Base-by-base conservation (phyloP, 192 early-diverging fungal genomes). In the Gigaspora rosea region DNA sequence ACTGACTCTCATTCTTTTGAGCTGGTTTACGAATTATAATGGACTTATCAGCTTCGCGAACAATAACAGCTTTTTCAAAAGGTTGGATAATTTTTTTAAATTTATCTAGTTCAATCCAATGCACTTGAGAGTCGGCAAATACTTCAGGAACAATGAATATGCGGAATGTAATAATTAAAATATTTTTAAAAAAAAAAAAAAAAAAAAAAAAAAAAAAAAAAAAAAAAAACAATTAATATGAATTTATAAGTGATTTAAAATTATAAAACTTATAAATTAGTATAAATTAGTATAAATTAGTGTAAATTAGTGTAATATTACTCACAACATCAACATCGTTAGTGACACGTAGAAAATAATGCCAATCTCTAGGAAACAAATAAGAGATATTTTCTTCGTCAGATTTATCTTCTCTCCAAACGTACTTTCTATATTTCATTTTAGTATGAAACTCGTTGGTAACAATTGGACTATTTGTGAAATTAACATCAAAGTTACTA, bases 21-120 rank as follows among this genome's bases (percentile, higher is more conserved):
- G 64, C 64, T 10, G 64, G 64, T 32, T 66, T 66, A n/a, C 64
- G 64, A n/a, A 66, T 66, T 9, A 46, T 35, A 15, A 66, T 18
- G 1, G 64, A 32, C 18, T 66, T 7, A 66, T 66, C 64, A 47
- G 15, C 16, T 66, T 4, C 36, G 18, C 36, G 64, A 66, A 35
- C 18, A 8, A 66, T 36, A 12, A 66, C 64, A 3, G 64, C n/a
- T 66, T 66, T 66, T 66, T 66, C 64, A 41, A 41, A n/a, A 46
- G 64, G 64, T 20, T 36, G 16, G 33, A 66, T 8, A 66, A 35
- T 46, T 46, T 16, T 15, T 13, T 66, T 66, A 9, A 66, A 66
- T 66, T 66, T 66, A 10, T 66, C 64, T 41, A 66, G 7, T 46
- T 66, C 64, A 46, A 66, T 66, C 64, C 64, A 66, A 66, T 66